Base-by-base conservation (phyloP, 768 basidiomycete species). In the Chalciporus chontae region DNA sequence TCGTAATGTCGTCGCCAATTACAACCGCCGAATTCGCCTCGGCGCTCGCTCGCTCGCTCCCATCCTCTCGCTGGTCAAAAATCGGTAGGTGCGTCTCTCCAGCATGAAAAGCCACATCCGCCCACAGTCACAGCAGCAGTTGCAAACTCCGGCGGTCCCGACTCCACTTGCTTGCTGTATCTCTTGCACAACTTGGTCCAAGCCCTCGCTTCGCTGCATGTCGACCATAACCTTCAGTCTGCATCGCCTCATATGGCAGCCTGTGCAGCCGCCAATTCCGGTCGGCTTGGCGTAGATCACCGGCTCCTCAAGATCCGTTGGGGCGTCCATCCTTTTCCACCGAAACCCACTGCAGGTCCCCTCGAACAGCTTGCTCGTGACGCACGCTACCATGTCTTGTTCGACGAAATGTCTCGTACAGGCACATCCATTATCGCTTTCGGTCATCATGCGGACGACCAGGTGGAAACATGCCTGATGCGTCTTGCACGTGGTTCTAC, bases 381-480 rank as follows among this genome's bases (percentile, higher is more conserved):
- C 1, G 84, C 79, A 26, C 79, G 90, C 18, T 83, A 83, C 55
- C 69, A 70, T 40, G 44, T 74, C 9, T 55, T 88, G 32, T 78
- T 80, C 49, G 48, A 69, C n/a, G 66, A 60, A 0, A 77, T 88
- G 78, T 60, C 62, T 5, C 51, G 54, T 2, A 51, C 64, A 0
- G 58, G 71, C 1, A 64, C 73, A 4, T 55, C 71, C 14, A 62
- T 74, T 13, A 62, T 90, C 47, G 85, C 84, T 1, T 75, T 84
- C 43, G 90, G 79, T 0, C 90, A 93, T 57, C 90, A 93, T 60
- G 77, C 77, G 3, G 88, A 93, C 60, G 90, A 93, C 61, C 88
- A 92, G 62, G 77, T 91, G 9, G 90, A 93, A 63, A 93, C 90
- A 0, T 75, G 81, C 26, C 68, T 93, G 45, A 81, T 90, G 75